Evolutionary conservation across 345 rosid genomes (phyloP), one percentile per base, ranked within the genome.

Genomic region (Pelargonium nanum): DNA sequence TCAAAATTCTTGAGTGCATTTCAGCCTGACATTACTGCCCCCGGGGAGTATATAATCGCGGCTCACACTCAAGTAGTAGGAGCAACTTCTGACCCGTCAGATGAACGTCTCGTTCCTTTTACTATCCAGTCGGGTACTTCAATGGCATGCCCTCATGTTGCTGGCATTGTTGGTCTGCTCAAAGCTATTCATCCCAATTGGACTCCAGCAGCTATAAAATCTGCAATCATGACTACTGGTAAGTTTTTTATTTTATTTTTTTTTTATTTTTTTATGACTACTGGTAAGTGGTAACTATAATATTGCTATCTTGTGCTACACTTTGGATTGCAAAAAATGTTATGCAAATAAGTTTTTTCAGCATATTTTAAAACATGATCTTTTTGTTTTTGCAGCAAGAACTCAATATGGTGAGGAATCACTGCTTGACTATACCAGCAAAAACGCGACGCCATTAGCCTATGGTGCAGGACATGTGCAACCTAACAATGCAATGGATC

Each of bases 1-100:
- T n/a, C n/a, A n/a, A n/a, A n/a, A n/a, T n/a, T n/a, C n/a, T n/a
- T 16, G 24, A 17, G 2, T 40, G 5, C 54, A 51, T 26, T 51
- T 32, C 28, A 69, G 74, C 81, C 81, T 5, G 81, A 74, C 50
- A 65, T 78, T 45, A 68, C 77, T 6, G 83, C 80, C 19, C 83
- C 78, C 0, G 83, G 80, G 59, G 72, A 70, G 60, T 26, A 73
- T 52, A 64, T 78, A 19, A 30, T 78, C 26, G 80, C 83, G 0
- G 64, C 78, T 3, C 65, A 16, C 32, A 55, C 61, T 0, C 56
- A 56, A 73, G 74, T 58, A 10, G n/a, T n/a, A n/a, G n/a, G n/a
- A n/a, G n/a, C n/a, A n/a, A n/a, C n/a, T n/a, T n/a, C n/a, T n/a
- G n/a, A n/a, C n/a, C n/a, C n/a, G n/a, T n/a, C n/a, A n/a, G n/a